Conservation (phyloP, 2,329 filamentous ascomycete species). For the Colletotrichum noveboracense region DNA sequence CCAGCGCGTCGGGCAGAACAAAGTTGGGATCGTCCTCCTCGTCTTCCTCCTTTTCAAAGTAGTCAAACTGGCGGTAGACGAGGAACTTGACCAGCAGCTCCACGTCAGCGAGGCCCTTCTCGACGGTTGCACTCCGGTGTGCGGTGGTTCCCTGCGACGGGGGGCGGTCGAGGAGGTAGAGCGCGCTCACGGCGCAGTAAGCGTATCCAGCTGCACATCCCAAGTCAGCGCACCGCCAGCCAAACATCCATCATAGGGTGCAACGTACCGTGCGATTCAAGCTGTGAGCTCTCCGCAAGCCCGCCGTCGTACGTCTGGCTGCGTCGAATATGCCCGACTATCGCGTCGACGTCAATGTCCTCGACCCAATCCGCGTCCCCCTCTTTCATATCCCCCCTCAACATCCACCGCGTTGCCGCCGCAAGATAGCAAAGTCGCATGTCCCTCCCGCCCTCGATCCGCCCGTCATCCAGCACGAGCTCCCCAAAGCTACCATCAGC, state of each 20-base stretch:
- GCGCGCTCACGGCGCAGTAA: slow-evolving; percentile 82
- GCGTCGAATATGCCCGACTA: slow-evolving; percentile 73
- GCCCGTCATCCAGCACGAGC: slow-evolving; percentile 63
- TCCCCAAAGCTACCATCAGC: slow-evolving; percentile 92
- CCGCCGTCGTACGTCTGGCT: slow-evolving; percentile 85
- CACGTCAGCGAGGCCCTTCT: slow-evolving; percentile 39
- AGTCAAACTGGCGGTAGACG: slow-evolving; percentile 67
- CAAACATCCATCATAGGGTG: background rate
- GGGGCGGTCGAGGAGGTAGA: slow-evolving; percentile 76
- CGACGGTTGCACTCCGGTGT: slow-evolving; percentile 32
- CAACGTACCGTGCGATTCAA: slow-evolving; percentile 77
- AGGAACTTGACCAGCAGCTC: slow-evolving; percentile 57
- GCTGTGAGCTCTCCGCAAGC: slow-evolving; percentile 74
- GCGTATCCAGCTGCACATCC: slow-evolving; percentile 79
- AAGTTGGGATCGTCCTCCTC: slow-evolving; percentile 35
- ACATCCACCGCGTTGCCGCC: slow-evolving; percentile 79
- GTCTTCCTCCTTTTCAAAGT: slow-evolving; percentile 53
- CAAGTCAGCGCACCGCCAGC: background rate
- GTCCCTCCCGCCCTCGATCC: slow-evolving; percentile 79
- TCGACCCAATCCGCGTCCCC: slow-evolving; percentile 60
- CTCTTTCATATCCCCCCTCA: slow-evolving; percentile 65
- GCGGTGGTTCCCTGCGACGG: slow-evolving; percentile 39
- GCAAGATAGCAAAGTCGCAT: slow-evolving; percentile 89
- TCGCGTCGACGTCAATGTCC: slow-evolving; percentile 76
- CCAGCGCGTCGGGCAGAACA: slow-evolving; percentile 34